A percentile compares a stretch with the other conserved stretches of the same genome.
Conservation (phyloP, 2,329 filamentous ascomycete species). For the Exserohilum turcica region DNA sequence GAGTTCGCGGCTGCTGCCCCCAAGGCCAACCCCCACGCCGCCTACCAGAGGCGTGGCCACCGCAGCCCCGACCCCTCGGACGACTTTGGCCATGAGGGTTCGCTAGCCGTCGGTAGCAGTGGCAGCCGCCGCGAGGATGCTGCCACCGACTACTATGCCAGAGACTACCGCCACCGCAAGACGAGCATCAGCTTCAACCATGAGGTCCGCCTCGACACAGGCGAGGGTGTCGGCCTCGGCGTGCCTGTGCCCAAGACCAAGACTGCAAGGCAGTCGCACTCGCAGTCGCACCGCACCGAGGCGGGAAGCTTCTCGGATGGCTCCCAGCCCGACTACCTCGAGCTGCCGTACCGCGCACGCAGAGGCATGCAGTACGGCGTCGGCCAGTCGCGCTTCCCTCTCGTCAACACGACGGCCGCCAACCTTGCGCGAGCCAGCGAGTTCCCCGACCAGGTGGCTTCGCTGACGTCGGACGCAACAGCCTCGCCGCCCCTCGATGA, state of each 20-base stretch:
- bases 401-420: slow-evolving; percentile 45
- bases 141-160: slow-evolving; percentile 33
- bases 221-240: slow-evolving; percentile 45
- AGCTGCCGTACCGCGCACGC: slow-evolving; percentile 34
- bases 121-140: slow-evolving; percentile 23
- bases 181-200: slow-evolving; percentile 51
- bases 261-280: slow-evolving; percentile 24
- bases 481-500: slow-evolving; percentile 48
- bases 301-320: slow-evolving; percentile 40
- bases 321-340: slow-evolving; percentile 38
- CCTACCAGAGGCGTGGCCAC: slow-evolving; percentile 23
- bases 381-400: slow-evolving; percentile 40
- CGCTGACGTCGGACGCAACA: slow-evolving; percentile 51
- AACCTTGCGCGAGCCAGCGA: slow-evolving; percentile 33
- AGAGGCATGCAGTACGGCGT: slow-evolving; percentile 30
- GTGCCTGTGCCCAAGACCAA: slow-evolving; percentile 48
- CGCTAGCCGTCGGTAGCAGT: slow-evolving; percentile 32
- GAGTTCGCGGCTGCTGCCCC: slow-evolving; percentile 27
- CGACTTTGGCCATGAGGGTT: slow-evolving; percentile 24
- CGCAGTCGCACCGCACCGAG: slow-evolving; percentile 26
- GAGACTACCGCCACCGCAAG: slow-evolving; percentile 39
- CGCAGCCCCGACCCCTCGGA: slow-evolving; percentile 23
- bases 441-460: slow-evolving; percentile 47
- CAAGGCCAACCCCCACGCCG: slow-evolving; percentile 23
- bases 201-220: slow-evolving; percentile 49